Evolutionary conservation across 148 eudicot species (phyloP).

Genomic region (Dianthus caryophyllus): DNA sequence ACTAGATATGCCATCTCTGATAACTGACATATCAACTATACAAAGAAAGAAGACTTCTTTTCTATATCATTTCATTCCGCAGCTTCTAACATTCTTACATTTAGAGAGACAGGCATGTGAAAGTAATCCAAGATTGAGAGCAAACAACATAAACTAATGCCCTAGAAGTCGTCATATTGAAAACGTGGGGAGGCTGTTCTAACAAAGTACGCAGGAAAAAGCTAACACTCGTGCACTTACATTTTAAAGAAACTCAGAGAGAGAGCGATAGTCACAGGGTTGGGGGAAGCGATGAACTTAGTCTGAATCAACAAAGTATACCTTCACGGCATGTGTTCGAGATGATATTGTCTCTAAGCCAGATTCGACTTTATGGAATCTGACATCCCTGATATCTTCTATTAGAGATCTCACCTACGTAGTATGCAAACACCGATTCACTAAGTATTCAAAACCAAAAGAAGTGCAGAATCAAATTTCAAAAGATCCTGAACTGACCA

Average conservation of each 20-base stretch:
- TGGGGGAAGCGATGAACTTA: not conserved
- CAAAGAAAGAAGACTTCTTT: not conserved
- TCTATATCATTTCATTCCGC: not conserved
- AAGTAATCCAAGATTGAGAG: too few relatives aligned
- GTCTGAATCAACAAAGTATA: constrained; percentile 24
- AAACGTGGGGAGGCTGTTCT: too few relatives aligned
- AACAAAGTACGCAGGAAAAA: not conserved
- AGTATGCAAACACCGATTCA: constrained; percentile 1
- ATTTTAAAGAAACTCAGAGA: not conserved
- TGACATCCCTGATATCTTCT: constrained; percentile 93
- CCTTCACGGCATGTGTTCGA: constrained; percentile 83
- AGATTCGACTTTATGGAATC: constrained; percentile 91
- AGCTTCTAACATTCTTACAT: not conserved
- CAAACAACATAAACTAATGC: too few relatives aligned
- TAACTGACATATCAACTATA: not conserved
- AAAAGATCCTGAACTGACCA: constrained; percentile 45
- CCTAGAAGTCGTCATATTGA: too few relatives aligned
- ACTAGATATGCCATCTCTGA: not conserved
- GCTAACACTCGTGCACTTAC: not conserved
- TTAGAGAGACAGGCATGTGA: not conserved
- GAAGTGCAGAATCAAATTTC: not conserved
- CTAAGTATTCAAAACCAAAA: not conserved
- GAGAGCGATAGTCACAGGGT: not conserved
- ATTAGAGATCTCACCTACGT: constrained; percentile 84
- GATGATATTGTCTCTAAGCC: constrained; percentile 86